These are phyloP conservation scores for Tricholoma bakamatsutake DNA, from an alignment of 768 basidiomycete species.

Conservation along the genomic window DNA sequence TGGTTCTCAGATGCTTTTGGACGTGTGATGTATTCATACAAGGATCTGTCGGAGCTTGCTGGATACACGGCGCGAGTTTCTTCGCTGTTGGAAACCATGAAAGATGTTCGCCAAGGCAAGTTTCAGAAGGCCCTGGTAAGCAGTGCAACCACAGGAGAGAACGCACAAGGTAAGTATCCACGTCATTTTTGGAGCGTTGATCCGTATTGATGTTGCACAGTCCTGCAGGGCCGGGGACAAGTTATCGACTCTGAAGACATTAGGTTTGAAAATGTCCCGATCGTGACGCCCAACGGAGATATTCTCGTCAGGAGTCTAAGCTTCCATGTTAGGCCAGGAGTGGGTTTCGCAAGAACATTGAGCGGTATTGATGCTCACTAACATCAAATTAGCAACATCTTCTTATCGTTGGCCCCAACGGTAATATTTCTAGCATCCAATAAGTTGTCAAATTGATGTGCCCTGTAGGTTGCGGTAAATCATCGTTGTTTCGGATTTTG, in stretches of 20 bases:
- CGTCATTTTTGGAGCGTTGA: neutral
- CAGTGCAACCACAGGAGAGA: constrained; percentile 66
- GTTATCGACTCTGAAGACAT: constrained; percentile 86
- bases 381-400: constrained; percentile 64
- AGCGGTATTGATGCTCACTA: neutral
- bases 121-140: constrained; percentile 87
- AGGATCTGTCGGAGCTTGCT: constrained; percentile 91
- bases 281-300: constrained; percentile 95
- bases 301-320: constrained; percentile 79
- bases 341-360: constrained; percentile 25
- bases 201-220: constrained; percentile 31
- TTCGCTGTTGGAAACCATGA: constrained; percentile 84
- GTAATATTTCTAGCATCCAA: constrained; percentile 27
- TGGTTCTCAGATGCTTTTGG: constrained; percentile 75
- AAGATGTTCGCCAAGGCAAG: constrained; percentile 75
- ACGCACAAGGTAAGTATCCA: constrained; percentile 57
- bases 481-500: constrained; percentile 90
- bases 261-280: constrained; percentile 87
- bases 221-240: constrained; percentile 72
- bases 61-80: constrained; percentile 94
- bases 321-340: constrained; percentile 86
- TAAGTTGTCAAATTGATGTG: neutral
- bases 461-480: constrained; percentile 72
- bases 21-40: constrained; percentile 95
- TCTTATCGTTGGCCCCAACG: constrained; percentile 92